Evolutionary conservation across 2,329 filamentous ascomycete species (phyloP).

Genomic region (Periconia sp.): DNA sequence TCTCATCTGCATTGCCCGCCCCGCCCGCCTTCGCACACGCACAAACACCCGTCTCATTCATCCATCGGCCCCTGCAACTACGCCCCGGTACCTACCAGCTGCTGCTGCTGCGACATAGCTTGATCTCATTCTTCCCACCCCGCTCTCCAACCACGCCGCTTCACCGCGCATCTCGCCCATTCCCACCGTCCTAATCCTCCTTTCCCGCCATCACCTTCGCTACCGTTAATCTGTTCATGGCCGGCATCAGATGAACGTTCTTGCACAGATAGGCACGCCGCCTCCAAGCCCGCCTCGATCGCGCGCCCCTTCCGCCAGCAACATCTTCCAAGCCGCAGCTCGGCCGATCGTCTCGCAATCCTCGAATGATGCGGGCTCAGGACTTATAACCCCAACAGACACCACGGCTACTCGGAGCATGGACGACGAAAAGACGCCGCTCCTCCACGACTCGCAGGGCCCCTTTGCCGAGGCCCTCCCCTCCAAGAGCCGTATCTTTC

Average conservation of each 20-base stretch:
- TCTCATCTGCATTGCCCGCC: too few relatives aligned
- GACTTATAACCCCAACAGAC: constrained; percentile 29
- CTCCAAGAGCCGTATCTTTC: constrained; percentile 55
- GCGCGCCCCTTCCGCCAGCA: constrained; percentile 57
- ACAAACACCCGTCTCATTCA: too few relatives aligned
- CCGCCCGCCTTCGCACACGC: too few relatives aligned
- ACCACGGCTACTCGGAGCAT: constrained; percentile 29
- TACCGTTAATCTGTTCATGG: constrained; percentile 44
- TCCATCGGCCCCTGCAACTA: too few relatives aligned
- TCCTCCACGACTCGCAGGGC: constrained; percentile 52
- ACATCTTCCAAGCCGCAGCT: constrained; percentile 38
- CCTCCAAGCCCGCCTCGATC: constrained; percentile 53
- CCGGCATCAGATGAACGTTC: constrained; percentile 78
- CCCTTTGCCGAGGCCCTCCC: constrained; percentile 36
- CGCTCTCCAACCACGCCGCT: background rate
- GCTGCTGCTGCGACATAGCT: too few relatives aligned
- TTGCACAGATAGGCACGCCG: constrained; percentile 71
- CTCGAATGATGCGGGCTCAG: constrained; percentile 39
- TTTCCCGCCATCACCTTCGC: background rate
- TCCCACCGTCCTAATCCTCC: background rate
- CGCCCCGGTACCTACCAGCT: too few relatives aligned
- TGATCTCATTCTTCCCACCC: background rate
- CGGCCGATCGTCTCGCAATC: constrained; percentile 20
- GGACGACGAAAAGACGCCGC: constrained; percentile 67
- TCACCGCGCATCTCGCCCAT: background rate